Percentiles rank a stretch among this genome's conserved stretches.
These are phyloP conservation scores for Phytopythium ostracodes DNA, from an alignment of 352 stramenopile species.

Conservation along the genomic window DNA sequence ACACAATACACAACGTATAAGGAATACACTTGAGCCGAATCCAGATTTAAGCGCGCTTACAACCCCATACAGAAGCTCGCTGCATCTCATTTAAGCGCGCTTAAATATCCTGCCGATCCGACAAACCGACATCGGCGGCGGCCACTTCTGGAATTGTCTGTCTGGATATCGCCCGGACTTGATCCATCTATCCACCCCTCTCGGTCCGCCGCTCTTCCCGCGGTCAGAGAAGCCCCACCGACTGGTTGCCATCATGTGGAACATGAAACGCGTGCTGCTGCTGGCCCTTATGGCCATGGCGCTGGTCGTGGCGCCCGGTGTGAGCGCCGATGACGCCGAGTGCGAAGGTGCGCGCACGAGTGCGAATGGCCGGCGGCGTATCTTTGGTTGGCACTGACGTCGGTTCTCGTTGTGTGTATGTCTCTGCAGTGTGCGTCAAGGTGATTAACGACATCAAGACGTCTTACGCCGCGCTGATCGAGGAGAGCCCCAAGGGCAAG, in stretches of 20 bases:
- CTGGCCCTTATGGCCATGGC: constrained; percentile 67
- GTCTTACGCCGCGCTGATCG: constrained; percentile 55
- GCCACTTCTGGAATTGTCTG: constrained; percentile 7
- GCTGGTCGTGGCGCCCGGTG: constrained; percentile 23
- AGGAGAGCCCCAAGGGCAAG: constrained; percentile 74
- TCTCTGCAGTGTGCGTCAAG: constrained; percentile 85
- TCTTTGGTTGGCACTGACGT: too few species aligned
- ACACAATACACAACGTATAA: not conserved
- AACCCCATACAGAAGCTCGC: too few species aligned
- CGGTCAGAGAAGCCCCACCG: not conserved
- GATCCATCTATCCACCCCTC: too few species aligned
- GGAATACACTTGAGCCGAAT: not conserved
- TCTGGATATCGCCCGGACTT: not conserved
- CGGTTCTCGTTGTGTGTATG: not conserved
- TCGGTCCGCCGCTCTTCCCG: not conserved
- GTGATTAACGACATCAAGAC: constrained; percentile 86
- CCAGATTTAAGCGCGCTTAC: constrained; percentile 6
- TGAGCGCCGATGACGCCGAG: constrained; percentile 63
- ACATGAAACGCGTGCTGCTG: constrained; percentile 53
- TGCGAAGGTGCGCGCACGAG: constrained; percentile 82
- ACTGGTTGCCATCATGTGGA: constrained; percentile 30
- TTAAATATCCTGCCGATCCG: constrained; percentile 10
- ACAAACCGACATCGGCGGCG: not conserved
- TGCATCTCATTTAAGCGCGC: constrained; percentile 15
- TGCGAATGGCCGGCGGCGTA: too few species aligned